Evolutionary conservation across 352 stramenopile species (phyloP), one percentile per base, ranked within the genome.

Genomic region (Phytopythium oedochilum): DNA sequence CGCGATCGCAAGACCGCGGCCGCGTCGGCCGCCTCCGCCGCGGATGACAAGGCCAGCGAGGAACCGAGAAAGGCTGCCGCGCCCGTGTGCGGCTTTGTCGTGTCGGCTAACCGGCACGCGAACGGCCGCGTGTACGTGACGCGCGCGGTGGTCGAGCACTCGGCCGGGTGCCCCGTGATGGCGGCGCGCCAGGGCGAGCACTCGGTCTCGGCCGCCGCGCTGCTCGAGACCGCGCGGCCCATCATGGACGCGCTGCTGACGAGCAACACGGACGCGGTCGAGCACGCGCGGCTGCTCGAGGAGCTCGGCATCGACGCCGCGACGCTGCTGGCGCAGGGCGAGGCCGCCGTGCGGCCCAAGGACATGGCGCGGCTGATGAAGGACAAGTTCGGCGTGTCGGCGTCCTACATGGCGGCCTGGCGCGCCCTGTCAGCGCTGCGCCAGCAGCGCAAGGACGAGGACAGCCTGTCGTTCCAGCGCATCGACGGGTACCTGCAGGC

Each of bases 311-410:
- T 52, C 28, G 46, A 52, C 28, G 32, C 28, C 18, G 28, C 28
- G 11, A 40, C 46, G 25, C 46, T 52, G 28, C 17, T 26, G 47
- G 40, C 54, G 38, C 69, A 79, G 55, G 69, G 78, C 23, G 65
- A 63, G 29, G 72, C 83, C 38, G 60, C 68, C 5, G 75, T 92
- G 20, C 85, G 85, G 23, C 82, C 82, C 7, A 82, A 86, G 26
- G 78, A 92, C 56, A 86, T 92, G 62, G 83, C 77, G 31, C 67
- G 82, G 45, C 85, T 92, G 51, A 89, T 92, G 77, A 92, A 88
- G 64, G 77, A 89, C 50, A 83, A 89, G 42, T 92, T 89, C 50
- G 82, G 82, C 18, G 77, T 92, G 14, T 75, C 79, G 39, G 73
- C 78, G 47, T 88, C 75, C 15, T 92, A 92, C 48, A 89, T 92